phyloP scores from a whole-genome alignment of 352 stramenopile genomes.

The Phytophthora sojae region DNA sequence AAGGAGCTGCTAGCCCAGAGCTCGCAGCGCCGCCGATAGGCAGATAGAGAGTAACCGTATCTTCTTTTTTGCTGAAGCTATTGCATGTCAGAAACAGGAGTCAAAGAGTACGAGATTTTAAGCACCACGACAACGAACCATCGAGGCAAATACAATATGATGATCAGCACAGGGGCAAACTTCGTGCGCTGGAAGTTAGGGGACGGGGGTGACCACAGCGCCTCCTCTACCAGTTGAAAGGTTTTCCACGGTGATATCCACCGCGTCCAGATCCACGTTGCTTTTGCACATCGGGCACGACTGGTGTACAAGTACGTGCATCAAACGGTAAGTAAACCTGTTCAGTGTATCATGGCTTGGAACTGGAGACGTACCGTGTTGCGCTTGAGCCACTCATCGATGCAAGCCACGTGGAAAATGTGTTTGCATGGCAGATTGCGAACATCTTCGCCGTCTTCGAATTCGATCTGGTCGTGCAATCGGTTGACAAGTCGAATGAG shows the following conservation, averaged over 20 bases:
- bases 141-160: constrained; percentile 28
- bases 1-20: constrained; percentile 67
- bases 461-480: constrained; percentile 58
- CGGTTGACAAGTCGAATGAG: not conserved
- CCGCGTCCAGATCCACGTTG: constrained; percentile 69
- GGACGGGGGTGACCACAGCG: constrained; percentile 54
- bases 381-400: constrained; percentile 89
- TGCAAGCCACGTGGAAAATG: constrained; percentile 90
- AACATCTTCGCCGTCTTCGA: constrained; percentile 79
- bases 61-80: constrained; percentile 4
- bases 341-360: not conserved
- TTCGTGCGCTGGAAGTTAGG: not conserved
- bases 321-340: not conserved
- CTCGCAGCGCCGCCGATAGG: constrained; percentile 36
- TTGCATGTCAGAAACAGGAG: not conserved
- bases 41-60: not conserved
- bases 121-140: constrained; percentile 1
- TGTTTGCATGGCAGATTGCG: constrained; percentile 87
- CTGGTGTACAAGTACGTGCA: constrained; percentile 25
- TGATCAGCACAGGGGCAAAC: constrained; percentile 4
- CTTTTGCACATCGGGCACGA: constrained; percentile 88
- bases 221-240: constrained; percentile 22
- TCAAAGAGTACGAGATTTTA: constrained; percentile 13
- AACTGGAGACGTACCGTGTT: constrained; percentile 71
- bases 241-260: constrained; percentile 50